Base-by-base conservation (phyloP, 768 basidiomycete species). In the Mrakia gelida region DNA sequence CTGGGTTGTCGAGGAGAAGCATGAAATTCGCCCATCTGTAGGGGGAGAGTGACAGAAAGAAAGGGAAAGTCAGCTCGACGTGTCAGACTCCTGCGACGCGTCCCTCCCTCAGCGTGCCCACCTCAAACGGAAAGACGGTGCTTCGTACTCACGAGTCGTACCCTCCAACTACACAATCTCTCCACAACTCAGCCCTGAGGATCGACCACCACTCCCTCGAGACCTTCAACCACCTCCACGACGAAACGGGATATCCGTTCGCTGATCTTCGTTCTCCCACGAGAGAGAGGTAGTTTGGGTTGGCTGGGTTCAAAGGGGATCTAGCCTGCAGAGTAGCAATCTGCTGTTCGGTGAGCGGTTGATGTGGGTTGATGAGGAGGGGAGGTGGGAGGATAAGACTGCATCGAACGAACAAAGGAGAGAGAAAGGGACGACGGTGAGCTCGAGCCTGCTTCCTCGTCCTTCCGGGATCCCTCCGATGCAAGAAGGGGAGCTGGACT, bases 241-340 rank as follows among this genome's bases (percentile, higher is more conserved):
- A 74, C 26, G 78, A 80, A 16, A 81, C 73, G 15, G 83, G 83
- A 65, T 80, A 82, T 5, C 81, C 82, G 52, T 83, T 83, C 11
- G 81, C 80, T 8, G 77, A 79, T 6, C 76, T 41, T 21, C 73
- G 21, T 71, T 82, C 83, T 30, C 81, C 81, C 10, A 79, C 79
- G 75, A 82, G 80, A 8, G 79, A 80, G 5, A 76, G 75, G 71
- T 82, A 83, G 70, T 81, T 75, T 41, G 81, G 80, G 61, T 79
- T 80, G 0, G 73, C 43, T 2, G 81, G 81, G 75, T 82, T 75
- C 32, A 81, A 75, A 0, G 82, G 82, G 43, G 79, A 70, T 63
- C 81, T 76, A 16, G 79, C 59, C 8, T 80, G 77, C 2, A 81
- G 75, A 7, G 80, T 78, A 67, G 67, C 77, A 34, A 76, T 45